These are phyloP conservation scores for Lipomyces orientalis DNA, from an alignment of 805 yeast species.

Conservation along the genomic window DNA sequence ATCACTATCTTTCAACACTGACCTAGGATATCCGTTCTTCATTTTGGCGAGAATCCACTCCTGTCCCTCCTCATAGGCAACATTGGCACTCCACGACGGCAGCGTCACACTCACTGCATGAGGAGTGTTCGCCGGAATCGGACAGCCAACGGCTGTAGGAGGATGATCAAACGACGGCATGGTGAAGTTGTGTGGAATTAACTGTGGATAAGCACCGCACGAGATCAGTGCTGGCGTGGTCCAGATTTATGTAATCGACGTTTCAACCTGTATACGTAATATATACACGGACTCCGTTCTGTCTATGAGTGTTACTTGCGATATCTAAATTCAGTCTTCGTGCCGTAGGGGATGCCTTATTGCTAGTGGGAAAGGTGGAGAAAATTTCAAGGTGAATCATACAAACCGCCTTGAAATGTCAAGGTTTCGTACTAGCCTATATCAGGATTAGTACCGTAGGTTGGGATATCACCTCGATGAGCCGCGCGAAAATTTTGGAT, in stretches of 20 bases:
- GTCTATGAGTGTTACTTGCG: neutral
- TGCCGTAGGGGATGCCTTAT: too few species aligned
- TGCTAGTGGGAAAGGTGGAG: neutral
- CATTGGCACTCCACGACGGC: slow-evolving; percentile 93
- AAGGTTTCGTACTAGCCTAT: neutral
- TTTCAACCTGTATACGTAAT: neutral
- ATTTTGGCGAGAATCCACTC: slow-evolving; percentile 76
- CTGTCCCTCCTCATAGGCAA: slow-evolving; percentile 91
- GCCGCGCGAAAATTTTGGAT: slow-evolving; percentile 13
- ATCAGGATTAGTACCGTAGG: slow-evolving; percentile 26
- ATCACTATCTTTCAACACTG: slow-evolving; percentile 52
- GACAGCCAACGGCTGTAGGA: slow-evolving; percentile 64
- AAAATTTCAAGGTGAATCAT: neutral
- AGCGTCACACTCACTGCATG: slow-evolving; percentile 95
- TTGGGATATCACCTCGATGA: slow-evolving; percentile 25
- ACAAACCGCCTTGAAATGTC: neutral
- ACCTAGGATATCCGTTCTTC: slow-evolving; percentile 89
- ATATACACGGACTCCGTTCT: too few species aligned
- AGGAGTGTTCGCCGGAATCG: slow-evolving; percentile 86
- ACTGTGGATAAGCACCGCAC: too few species aligned
- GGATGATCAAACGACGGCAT: slow-evolving; percentile 36
- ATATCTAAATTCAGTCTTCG: too few species aligned
- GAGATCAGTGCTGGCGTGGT: neutral
- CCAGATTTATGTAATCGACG: neutral
- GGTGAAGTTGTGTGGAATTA: neutral